These are phyloP conservation scores for Phytophthora pluvialis DNA, from an alignment of 352 stramenopile species.

Conservation along the genomic window DNA sequence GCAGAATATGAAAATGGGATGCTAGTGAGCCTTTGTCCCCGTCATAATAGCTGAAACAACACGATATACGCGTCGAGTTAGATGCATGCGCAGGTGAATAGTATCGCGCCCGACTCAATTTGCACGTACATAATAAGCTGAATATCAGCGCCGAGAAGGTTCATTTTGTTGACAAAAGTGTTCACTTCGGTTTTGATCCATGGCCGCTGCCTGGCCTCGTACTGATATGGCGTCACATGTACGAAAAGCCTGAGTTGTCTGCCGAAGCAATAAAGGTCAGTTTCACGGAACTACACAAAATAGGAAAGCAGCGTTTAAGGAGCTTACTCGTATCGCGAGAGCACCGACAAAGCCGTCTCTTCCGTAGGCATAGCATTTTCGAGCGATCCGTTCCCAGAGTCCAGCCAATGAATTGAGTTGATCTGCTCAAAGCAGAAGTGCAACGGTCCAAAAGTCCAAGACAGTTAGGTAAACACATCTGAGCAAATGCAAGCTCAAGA, in stretches of 20 bases:
- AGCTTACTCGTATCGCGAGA: slow-evolving; percentile 48
- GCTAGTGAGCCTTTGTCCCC: slow-evolving; percentile 38
- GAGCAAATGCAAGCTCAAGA: neutral
- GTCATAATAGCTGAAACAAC: slow-evolving; percentile 43
- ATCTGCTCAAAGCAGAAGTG: slow-evolving; percentile 32
- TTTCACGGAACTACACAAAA: neutral
- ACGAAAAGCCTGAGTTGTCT: slow-evolving; percentile 55
- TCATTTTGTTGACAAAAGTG: slow-evolving; percentile 51
- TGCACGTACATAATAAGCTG: slow-evolving; percentile 51
- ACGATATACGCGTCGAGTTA: neutral
- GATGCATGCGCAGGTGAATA: neutral
- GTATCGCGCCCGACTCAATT: neutral
- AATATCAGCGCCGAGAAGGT: slow-evolving; percentile 31
- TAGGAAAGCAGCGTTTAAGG: neutral
- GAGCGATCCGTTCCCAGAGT: slow-evolving; percentile 63
- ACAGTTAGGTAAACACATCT: neutral
- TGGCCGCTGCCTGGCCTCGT: slow-evolving; percentile 44
- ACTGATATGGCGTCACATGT: slow-evolving; percentile 76
- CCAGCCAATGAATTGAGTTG: slow-evolving; percentile 69
- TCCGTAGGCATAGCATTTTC: slow-evolving; percentile 46
- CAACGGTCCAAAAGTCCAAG: neutral
- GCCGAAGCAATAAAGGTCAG: neutral
- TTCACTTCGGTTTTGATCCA: slow-evolving; percentile 68
- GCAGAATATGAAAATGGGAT: slow-evolving; percentile 50
- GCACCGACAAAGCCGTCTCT: slow-evolving; percentile 39